Evolutionary conservation across 495 filamentous ascomycete species (phyloP), one percentile per base, ranked within the genome.

Genomic region (Aspergillus carlsbadensis): DNA sequence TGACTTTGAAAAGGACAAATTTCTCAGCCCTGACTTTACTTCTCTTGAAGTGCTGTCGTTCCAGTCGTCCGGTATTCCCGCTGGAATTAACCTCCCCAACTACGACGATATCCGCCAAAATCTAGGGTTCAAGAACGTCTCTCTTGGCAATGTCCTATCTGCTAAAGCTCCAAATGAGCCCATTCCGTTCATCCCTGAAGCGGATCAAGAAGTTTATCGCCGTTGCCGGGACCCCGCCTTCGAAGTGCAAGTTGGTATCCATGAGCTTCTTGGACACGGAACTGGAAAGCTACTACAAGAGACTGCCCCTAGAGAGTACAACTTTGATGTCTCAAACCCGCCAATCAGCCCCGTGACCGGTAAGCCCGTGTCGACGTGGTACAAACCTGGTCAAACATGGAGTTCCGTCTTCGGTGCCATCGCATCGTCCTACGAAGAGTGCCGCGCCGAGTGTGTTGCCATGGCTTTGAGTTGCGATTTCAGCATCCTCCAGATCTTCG

Each of bases 121-220:
- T 14, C 79, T 92, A 39, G 94, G 94, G n/a, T 98, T 98, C 83
- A 98, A 98, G 77, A 98, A 98, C 57, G 94, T 98, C 18, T 91
- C 85, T 11, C 77, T 93, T 29, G 93, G 92, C 29, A 98, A 98
- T 62, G 88, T 98, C 8, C 77, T 98, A 26, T 87, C 84, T 60
- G 93, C 94, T 13, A 96, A 94, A 76, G 85, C 89, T 1, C 90
- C 92, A 0, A 84, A 94, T 63, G 93, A 98, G 71, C 83, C 85
- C 48, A 87, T 95, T 37, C 93, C 93, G 2, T 98, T 98, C 73
- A 87, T 98, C 60, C 70, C 80, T 5, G 82, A 86, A 14, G 71
- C 74, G 4, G 92, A 96, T 61, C 77, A 92, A 20, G 81, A 82
- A 5, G 65, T 95, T n/a, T 98, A 86, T 65, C 82, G 88, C 52